phyloP scores from a whole-genome alignment of 1,284 basidiomycete genomes.

The Pterula multifida region DNA sequence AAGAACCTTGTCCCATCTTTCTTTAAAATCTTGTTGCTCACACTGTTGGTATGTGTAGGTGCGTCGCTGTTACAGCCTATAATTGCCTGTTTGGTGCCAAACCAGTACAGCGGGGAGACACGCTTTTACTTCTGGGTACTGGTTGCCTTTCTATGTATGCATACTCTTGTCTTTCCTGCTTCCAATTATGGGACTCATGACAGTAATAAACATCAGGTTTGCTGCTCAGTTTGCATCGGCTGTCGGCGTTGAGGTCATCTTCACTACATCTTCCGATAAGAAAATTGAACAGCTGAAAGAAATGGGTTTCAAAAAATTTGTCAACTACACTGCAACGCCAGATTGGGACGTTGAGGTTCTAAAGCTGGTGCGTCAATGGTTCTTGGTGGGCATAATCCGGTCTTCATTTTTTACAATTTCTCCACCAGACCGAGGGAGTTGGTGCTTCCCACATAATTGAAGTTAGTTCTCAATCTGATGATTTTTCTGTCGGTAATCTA shows the following conservation, averaged over 20 bases:
- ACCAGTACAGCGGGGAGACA: conserved; percentile 17
- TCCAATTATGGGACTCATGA: neutral
- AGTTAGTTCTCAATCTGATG: neutral
- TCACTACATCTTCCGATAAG: conserved; percentile 9
- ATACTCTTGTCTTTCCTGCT: neutral
- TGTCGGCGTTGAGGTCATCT: neutral
- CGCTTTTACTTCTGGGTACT: conserved; percentile 26
- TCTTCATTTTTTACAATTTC: neutral
- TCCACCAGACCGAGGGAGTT: neutral
- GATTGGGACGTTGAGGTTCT: conserved; percentile 20
- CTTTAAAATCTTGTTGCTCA: neutral
- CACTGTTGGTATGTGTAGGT: neutral
- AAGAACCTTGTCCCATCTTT: neutral
- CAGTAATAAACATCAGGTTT: neutral
- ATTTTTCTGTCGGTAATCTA: neutral
- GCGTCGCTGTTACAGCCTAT: conserved; percentile 27
- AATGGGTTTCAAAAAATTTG: conserved; percentile 30
- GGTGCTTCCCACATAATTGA: neutral
- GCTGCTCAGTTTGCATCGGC: neutral
- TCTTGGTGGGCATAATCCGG: no score
- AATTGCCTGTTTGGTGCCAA: conserved; percentile 22
- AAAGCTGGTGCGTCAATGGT: neutral
- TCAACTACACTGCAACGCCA: conserved; percentile 26
- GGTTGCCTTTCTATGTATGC: conserved; percentile 24
- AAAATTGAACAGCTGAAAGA: conserved; percentile 21